phyloP scores from a whole-genome alignment of 768 basidiomycete species.

The Psilocybe azurescens region DNA sequence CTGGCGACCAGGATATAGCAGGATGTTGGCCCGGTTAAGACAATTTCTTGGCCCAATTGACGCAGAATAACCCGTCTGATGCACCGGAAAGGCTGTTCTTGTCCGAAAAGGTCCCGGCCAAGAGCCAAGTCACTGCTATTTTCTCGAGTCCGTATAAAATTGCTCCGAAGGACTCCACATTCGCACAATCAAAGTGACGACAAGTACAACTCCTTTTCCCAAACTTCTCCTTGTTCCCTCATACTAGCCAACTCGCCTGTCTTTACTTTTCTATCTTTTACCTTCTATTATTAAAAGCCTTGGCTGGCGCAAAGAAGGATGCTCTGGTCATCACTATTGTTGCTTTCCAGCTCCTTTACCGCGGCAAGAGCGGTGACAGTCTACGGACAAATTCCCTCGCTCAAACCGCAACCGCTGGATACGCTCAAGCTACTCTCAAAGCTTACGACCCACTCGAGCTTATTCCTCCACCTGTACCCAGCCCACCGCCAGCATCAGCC shows the following conservation, averaged over 20 bases:
- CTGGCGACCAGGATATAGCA: not conserved
- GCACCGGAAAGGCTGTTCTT: not conserved
- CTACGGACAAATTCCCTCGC: conserved; percentile 35
- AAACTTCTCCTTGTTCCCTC: not conserved
- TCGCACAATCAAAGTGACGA: not conserved
- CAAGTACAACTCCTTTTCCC: not conserved
- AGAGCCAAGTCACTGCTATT: not conserved
- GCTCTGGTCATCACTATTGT: conserved; percentile 12
- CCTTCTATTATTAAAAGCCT: not conserved
- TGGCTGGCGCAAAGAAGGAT: conserved; percentile 6
- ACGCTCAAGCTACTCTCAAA: conserved; percentile 36
- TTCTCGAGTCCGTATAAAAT: not conserved
- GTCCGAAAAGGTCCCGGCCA: not conserved
- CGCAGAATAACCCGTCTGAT: not conserved
- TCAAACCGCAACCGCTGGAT: conserved; percentile 32
- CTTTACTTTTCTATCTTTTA: conserved; percentile 10
- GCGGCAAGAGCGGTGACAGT: conserved; percentile 28
- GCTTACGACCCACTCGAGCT: conserved; percentile 58
- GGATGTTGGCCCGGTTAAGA: not conserved
- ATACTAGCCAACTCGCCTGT: conserved; percentile 4
- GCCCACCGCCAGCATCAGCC: conserved; percentile 42
- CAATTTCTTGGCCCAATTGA: not conserved
- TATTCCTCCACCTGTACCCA: conserved; percentile 54
- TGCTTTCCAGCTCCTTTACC: conserved; percentile 20
- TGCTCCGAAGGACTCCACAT: not conserved